These are phyloP conservation scores for Phylloboletellus chloephorus DNA, from an alignment of 1,284 basidiomycete species.

Conservation along the genomic window DNA sequence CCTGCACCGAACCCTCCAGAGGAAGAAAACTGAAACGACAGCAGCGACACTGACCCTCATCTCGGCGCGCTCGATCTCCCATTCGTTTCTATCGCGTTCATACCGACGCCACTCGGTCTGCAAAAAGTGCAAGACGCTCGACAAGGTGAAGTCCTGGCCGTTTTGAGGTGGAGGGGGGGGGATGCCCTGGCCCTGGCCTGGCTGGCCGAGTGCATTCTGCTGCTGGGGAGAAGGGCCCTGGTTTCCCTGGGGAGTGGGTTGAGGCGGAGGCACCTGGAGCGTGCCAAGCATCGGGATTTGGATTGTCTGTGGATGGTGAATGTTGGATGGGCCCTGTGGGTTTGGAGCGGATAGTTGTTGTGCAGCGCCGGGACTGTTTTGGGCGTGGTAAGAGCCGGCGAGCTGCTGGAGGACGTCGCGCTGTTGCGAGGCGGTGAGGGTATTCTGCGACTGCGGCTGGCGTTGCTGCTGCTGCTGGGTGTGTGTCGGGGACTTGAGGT, in stretches of 20 bases:
- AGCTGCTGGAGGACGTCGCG: constrained; percentile 27
- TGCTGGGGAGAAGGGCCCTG: constrained; percentile 36
- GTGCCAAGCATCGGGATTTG: constrained; percentile 66
- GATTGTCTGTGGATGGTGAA: constrained; percentile 39
- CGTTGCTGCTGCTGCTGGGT: constrained; percentile 21
- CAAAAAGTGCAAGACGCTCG: constrained; percentile 92
- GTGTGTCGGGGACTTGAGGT: constrained; percentile 28
- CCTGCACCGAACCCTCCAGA: not conserved
- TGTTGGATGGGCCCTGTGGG: constrained; percentile 28
- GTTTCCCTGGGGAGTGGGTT: constrained; percentile 38
- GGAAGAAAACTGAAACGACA: constrained; percentile 21
- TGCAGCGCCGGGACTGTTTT: constrained; percentile 17
- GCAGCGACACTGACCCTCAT: constrained; percentile 76
- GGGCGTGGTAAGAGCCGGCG: constrained; percentile 23
- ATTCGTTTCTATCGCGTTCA: constrained; percentile 97
- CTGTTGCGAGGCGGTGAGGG: constrained; percentile 25
- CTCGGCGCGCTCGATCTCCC: constrained; percentile 99
- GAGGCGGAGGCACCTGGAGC: constrained; percentile 53
- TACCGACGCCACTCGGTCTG: constrained; percentile 97
- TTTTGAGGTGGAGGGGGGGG: constrained; percentile 72
- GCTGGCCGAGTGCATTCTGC: constrained; percentile 49
- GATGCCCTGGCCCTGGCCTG: constrained; percentile 54
- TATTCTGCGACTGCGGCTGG: constrained; percentile 26
- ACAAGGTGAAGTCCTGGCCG: constrained; percentile 87
- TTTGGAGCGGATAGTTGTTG: constrained; percentile 4